A percentile compares a stretch with the other conserved stretches of the same genome.
phyloP scores from a whole-genome alignment of 78 protist species.

The slime mould (Dictyostelium discoideum) region DNA sequence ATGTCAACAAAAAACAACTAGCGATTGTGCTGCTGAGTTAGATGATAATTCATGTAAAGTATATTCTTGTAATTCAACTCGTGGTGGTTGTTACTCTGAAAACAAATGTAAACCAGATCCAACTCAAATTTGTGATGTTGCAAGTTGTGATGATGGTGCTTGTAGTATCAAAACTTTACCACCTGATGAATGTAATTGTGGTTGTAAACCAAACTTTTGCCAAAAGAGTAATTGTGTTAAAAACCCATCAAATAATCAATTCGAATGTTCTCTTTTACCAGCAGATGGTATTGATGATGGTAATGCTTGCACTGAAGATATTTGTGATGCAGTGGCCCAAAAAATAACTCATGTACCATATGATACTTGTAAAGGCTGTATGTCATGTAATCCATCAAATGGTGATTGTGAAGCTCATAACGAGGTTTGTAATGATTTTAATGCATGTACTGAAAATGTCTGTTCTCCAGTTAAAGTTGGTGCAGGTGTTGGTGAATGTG shows the following conservation, averaged over 20 bases:
- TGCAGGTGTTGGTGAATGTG: not conserved
- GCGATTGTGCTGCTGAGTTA: not conserved
- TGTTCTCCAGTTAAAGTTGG: not conserved
- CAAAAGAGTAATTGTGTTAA: not conserved
- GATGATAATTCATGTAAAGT: not conserved
- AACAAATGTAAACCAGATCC: not conserved
- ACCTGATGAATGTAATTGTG: not conserved
- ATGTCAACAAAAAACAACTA: not conserved
- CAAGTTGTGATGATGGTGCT: not conserved
- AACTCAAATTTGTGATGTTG: not conserved
- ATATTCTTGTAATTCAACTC: not conserved
- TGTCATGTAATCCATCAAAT: not conserved
- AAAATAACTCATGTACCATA: not conserved
- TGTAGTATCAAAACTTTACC: not conserved
- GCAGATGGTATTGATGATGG: not conserved
- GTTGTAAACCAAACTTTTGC: not conserved
- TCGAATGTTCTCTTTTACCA: not conserved
- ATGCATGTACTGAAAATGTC: constrained; percentile 10
- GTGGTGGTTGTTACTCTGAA: not conserved
- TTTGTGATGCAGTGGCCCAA: constrained; percentile 5
- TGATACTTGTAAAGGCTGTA: not conserved
- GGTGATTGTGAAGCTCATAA: not conserved
- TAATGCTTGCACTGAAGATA: constrained; percentile 12
- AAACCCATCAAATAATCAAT: not conserved
- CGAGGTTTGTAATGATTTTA: not conserved